Conservation (phyloP, 2,329 filamentous ascomycete species). For the Alternaria sp. region DNA sequence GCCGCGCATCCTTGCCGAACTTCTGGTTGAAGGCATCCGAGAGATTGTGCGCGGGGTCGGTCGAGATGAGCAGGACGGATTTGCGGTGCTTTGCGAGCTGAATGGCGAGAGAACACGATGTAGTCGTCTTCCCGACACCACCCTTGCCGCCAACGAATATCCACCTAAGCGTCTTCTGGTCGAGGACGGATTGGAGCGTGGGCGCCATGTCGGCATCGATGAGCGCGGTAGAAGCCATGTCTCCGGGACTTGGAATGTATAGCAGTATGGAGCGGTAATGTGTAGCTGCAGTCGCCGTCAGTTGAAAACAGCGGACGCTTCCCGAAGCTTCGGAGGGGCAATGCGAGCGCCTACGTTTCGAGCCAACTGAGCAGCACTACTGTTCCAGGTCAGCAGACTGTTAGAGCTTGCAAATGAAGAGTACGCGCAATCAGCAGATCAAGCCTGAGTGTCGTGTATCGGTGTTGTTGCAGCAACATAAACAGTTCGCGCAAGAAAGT, state of each 20-base stretch:
- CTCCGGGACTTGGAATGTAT: neutral
- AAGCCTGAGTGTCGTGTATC: neutral
- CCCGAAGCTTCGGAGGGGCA: slow-evolving; percentile 26
- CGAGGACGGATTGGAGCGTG: slow-evolving; percentile 90
- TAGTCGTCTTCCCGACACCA: slow-evolving; percentile 99
- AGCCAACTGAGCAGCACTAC: neutral
- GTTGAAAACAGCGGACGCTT: slow-evolving; percentile 15
- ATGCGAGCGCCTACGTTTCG: neutral
- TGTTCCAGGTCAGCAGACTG: no score
- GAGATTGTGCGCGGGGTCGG: slow-evolving; percentile 97
- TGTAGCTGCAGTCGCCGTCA: neutral
- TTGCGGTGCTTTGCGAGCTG: slow-evolving; percentile 95
- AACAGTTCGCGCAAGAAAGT: slow-evolving; percentile 16
- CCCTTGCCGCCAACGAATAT: slow-evolving; percentile 99
- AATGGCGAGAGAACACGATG: slow-evolving; percentile 96
- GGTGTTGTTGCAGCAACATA: neutral
- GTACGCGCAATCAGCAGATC: no score
- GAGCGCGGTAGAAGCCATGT: slow-evolving; percentile 51
- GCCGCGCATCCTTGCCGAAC: slow-evolving; percentile 96
- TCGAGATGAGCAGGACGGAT: slow-evolving; percentile 96
- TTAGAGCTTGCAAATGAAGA: no score
- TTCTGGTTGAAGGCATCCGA: slow-evolving; percentile 98
- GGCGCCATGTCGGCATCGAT: slow-evolving; percentile 80
- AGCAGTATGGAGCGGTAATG: neutral
- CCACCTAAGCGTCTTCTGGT: slow-evolving; percentile 95